A percentile compares a stretch with the other conserved stretches of the same genome.
Conservation (phyloP, 2,329 filamentous ascomycete genomes). For the Fusarium subtropicale region DNA sequence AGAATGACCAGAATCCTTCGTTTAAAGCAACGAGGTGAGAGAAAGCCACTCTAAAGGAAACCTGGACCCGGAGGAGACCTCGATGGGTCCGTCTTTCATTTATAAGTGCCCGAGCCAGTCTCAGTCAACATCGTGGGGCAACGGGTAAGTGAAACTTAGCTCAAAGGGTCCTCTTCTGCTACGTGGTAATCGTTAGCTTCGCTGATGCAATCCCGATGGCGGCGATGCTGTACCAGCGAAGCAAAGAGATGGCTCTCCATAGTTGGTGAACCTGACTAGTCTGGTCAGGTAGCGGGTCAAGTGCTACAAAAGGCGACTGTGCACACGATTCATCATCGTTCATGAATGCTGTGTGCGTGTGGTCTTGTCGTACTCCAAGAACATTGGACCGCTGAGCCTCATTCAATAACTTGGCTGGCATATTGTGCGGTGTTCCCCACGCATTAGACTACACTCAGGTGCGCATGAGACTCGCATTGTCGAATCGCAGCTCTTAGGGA, state of each 20-base stretch:
- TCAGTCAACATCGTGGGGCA: constrained; percentile 27
- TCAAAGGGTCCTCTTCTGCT: constrained; percentile 21
- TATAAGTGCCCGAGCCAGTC: constrained; percentile 27
- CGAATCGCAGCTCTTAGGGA: constrained; percentile 12
- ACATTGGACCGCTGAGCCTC: constrained; percentile 17
- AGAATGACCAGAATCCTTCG: constrained; percentile 20
- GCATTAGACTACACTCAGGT: constrained; percentile 14
- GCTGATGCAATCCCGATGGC: constrained; percentile 31
- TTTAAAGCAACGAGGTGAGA: constrained; percentile 12
- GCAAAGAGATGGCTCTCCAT: constrained; percentile 24
- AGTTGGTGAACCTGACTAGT: not conserved
- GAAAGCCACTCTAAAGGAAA: not conserved
- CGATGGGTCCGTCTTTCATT: constrained; percentile 28
- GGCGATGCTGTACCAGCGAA: not conserved
- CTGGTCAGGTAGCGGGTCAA: constrained; percentile 10
- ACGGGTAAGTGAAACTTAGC: constrained; percentile 12
- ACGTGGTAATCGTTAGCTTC: constrained; percentile 23
- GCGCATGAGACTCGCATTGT: constrained; percentile 26
- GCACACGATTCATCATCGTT: constrained; percentile 30
- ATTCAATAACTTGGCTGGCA: constrained; percentile 1
- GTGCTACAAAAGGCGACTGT: constrained; percentile 27
- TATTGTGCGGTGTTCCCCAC: constrained; percentile 21
- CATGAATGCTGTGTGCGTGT: constrained; percentile 19
- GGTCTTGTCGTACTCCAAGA: constrained; percentile 8
- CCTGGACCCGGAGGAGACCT: constrained; percentile 15